Percentiles rank a stretch among this genome's conserved stretches.
phyloP scores from a whole-genome alignment of 345 rosid species.

The Melastoma malabathricum region DNA sequence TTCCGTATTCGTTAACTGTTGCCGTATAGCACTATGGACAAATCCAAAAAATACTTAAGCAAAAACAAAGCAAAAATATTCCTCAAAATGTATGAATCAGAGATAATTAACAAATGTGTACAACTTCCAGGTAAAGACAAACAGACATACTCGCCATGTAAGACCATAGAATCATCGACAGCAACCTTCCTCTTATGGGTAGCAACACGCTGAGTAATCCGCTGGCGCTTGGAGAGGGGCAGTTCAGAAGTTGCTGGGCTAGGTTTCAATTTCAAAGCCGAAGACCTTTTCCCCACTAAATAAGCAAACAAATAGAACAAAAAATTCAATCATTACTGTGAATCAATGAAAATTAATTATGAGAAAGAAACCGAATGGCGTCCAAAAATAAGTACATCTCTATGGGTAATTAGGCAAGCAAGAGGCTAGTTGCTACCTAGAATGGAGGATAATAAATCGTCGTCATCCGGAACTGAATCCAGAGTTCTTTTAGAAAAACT shows the following conservation, averaged over 20 bases:
- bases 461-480: conserved; percentile 80
- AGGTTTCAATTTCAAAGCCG: conserved; percentile 68
- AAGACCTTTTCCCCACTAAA: conserved; percentile 74
- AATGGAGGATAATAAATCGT: conserved; percentile 88
- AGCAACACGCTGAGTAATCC: conserved; percentile 43
- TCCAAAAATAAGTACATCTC: background rate
- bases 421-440: conserved; percentile 36
- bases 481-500: conserved; percentile 40
- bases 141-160: conserved; percentile 92
- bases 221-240: conserved; percentile 47
- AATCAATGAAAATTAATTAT: background rate
- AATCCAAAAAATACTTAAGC: conserved; percentile 15
- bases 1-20: conserved; percentile 75
- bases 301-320: conserved; percentile 6
- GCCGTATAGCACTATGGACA: conserved; percentile 63
- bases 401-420: background rate
- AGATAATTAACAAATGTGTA: background rate
- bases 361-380: background rate
- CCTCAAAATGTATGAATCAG: background rate
- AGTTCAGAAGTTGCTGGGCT: conserved; percentile 50
- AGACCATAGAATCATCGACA: conserved; percentile 87
- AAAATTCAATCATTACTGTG: background rate
- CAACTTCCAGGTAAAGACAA: conserved; percentile 1
- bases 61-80: background rate
- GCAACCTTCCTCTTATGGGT: conserved; percentile 79